These are phyloP conservation scores for Oldenlandia corymbosa DNA, from an alignment of 257 asterid genomes.

Conservation along the genomic window DNA sequence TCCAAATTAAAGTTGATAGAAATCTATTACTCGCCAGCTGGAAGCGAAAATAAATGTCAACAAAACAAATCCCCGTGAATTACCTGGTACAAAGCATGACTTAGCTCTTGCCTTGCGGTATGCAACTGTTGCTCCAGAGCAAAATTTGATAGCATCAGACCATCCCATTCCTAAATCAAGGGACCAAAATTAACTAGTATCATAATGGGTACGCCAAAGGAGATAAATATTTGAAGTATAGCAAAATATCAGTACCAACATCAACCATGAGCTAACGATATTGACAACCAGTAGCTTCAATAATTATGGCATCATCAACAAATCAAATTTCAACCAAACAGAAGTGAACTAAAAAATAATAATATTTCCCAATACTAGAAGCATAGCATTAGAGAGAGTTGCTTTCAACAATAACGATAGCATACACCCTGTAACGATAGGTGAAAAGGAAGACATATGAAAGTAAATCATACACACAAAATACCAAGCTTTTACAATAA, in stretches of 20 bases:
- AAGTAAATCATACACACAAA: neutral
- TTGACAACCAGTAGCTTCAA: neutral
- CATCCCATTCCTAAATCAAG: constrained; percentile 83
- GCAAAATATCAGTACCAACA: neutral
- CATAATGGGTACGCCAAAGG: too few species aligned
- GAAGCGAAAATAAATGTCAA: neutral
- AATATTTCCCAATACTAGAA: neutral
- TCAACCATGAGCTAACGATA: neutral
- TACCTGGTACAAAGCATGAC: constrained; percentile 98
- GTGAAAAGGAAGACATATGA: too few species aligned
- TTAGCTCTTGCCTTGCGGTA: constrained; percentile 93
- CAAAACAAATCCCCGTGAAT: neutral
- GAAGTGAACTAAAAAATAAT: too few species aligned
- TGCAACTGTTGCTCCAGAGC: constrained; percentile 92
- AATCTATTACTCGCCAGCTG: too few species aligned
- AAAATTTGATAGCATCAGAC: constrained; percentile 92
- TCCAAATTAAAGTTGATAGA: too few species aligned
- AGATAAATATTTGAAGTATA: neutral
- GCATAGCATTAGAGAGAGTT: neutral
- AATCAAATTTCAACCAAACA: neutral
- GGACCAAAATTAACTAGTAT: neutral
- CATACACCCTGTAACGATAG: neutral
- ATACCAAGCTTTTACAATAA: neutral
- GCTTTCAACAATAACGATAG: neutral
- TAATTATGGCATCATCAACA: neutral